Conservation (phyloP, 805 yeast species). For the Babjeviella inositovora region DNA sequence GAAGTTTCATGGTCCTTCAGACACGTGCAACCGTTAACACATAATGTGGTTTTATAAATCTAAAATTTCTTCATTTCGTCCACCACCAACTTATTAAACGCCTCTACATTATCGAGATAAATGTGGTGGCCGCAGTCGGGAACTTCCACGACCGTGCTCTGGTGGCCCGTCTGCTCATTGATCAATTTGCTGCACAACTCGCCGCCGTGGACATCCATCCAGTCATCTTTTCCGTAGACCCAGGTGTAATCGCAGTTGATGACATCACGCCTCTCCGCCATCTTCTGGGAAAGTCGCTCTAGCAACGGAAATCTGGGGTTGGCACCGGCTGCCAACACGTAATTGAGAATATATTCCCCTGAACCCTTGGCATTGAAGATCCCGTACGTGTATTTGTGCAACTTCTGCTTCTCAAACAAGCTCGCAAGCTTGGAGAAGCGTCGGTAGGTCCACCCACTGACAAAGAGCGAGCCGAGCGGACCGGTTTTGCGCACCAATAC, state of each 20-base stretch:
- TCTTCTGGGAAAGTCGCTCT: too few relatives aligned
- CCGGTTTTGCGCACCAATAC: constrained; percentile 63
- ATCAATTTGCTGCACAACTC: constrained; percentile 17
- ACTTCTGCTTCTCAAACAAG: constrained; percentile 22
- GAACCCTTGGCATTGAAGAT: constrained; percentile 81
- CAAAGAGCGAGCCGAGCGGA: constrained; percentile 69
- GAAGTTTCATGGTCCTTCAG: too few relatives aligned
- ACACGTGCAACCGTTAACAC: too few relatives aligned
- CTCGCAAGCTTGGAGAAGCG: constrained; percentile 48
- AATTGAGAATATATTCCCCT: constrained; percentile 84
- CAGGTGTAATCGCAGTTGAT: constrained; percentile 53
- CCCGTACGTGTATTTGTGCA: constrained; percentile 71
- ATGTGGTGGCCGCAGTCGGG: constrained; percentile 65
- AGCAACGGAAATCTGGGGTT: constrained; percentile 64
- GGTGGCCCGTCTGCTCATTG: constrained; percentile 7
- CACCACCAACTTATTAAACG: constrained; percentile 33
- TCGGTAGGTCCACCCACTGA: constrained; percentile 80
- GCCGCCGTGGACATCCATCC: constrained; percentile 45
- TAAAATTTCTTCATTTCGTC: constrained; percentile 29
- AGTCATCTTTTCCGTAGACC: constrained; percentile 71
- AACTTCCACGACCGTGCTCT: constrained; percentile 13
- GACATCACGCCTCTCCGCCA: too few relatives aligned
- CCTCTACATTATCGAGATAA: constrained; percentile 48
- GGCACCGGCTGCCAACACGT: constrained; percentile 82
- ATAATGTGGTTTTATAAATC: too few relatives aligned